Evolutionary conservation across 495 filamentous ascomycete genomes (phyloP).

Genomic region (Oidiodendron maius): DNA sequence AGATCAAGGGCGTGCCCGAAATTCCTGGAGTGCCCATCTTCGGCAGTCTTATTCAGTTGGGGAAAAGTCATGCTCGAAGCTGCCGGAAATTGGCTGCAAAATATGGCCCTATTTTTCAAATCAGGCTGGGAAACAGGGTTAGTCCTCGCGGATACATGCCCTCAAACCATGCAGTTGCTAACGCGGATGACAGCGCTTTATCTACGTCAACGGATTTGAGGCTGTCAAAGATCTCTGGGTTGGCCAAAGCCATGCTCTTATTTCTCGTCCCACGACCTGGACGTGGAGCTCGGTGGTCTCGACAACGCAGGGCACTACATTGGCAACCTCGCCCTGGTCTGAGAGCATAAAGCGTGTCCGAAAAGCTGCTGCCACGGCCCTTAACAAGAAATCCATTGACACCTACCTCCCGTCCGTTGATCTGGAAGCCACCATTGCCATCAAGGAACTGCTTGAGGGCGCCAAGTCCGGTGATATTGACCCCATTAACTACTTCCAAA

Average conservation of each 20-base stretch:
- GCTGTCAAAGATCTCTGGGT: constrained; percentile 60
- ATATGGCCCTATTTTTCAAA: constrained; percentile 58
- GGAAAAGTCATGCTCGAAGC: too few relatives aligned
- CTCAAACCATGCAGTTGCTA: too few relatives aligned
- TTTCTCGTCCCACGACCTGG: not conserved
- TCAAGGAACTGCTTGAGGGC: constrained; percentile 51
- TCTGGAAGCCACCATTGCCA: constrained; percentile 51
- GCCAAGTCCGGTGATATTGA: constrained; percentile 52
- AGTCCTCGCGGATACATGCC: constrained; percentile 55
- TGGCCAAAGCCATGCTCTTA: constrained; percentile 50
- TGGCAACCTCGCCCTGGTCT: constrained; percentile 58
- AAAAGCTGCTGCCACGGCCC: constrained; percentile 57
- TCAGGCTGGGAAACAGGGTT: constrained; percentile 57
- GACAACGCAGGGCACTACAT: constrained; percentile 58
- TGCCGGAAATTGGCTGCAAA: constrained; percentile 52
- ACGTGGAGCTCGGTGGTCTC: constrained; percentile 39
- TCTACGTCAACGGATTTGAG: constrained; percentile 51
- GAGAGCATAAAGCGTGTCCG: constrained; percentile 57
- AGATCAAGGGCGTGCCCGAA: too few relatives aligned
- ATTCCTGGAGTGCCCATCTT: too few relatives aligned
- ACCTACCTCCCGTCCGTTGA: constrained; percentile 57
- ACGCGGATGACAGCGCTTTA: constrained; percentile 47
- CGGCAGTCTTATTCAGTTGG: too few relatives aligned
- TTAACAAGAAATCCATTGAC: constrained; percentile 55
- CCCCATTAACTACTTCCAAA: constrained; percentile 56